Evolutionary conservation across 345 rosid genomes (phyloP).

Genomic region (Bruguiera parviflora): DNA sequence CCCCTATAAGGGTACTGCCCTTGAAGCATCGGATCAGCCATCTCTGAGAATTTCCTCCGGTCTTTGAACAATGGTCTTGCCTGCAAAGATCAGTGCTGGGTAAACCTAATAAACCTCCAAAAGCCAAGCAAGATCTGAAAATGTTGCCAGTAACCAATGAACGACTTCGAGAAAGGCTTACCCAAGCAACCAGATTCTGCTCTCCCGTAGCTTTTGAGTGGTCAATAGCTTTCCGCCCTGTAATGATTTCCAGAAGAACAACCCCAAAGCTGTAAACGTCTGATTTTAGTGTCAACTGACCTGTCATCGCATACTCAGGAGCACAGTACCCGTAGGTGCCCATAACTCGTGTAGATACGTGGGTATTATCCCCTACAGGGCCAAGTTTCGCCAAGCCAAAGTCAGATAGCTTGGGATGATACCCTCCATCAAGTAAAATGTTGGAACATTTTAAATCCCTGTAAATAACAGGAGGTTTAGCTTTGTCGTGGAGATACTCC

Average conservation of each 20-base stretch:
- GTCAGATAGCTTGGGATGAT: constrained; percentile 79
- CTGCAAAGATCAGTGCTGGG: constrained; percentile 31
- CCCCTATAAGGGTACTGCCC: constrained; percentile 75
- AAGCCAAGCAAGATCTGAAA: not conserved
- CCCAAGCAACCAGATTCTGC: constrained; percentile 89
- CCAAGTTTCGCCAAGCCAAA: constrained; percentile 96
- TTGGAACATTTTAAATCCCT: constrained; percentile 89
- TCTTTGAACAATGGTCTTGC: constrained; percentile 86
- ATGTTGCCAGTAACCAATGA: not conserved
- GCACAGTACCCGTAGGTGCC: constrained; percentile 98
- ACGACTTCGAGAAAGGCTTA: constrained; percentile 27
- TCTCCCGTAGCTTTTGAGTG: constrained; percentile 46
- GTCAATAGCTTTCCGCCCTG: constrained; percentile 88
- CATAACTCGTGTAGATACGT: constrained; percentile 92
- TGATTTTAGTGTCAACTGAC: constrained; percentile 83
- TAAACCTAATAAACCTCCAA: not conserved
- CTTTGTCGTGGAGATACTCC: constrained; percentile 73
- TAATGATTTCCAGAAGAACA: constrained; percentile 79
- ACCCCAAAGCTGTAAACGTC: constrained; percentile 93
- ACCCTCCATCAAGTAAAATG: constrained; percentile 72
- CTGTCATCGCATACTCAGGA: constrained; percentile 94
- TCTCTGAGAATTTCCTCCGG: constrained; percentile 56
- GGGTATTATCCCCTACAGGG: constrained; percentile 83
- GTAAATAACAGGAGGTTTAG: constrained; percentile 77
- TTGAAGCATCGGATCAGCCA: constrained; percentile 76